Evolutionary conservation across 179 eudicot species (phyloP).

Genomic region (Beta lomatogona): DNA sequence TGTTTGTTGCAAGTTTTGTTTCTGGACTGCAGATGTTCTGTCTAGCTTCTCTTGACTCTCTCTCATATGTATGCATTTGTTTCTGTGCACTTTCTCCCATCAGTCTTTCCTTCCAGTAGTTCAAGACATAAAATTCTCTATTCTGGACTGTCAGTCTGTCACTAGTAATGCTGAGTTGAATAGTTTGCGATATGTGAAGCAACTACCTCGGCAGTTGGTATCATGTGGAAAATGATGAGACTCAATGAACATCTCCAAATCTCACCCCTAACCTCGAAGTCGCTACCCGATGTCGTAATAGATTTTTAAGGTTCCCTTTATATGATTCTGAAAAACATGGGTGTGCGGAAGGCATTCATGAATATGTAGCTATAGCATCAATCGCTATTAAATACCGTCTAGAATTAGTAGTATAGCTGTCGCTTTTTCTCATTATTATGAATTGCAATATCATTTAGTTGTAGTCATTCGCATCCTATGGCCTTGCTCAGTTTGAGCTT

Average conservation of each 20-base stretch:
- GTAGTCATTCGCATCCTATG: neutral
- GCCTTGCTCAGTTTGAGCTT: neutral
- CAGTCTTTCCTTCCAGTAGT: neutral
- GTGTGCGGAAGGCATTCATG: neutral
- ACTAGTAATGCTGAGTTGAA: no score
- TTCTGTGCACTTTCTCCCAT: neutral
- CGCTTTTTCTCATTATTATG: neutral
- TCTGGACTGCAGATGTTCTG: neutral
- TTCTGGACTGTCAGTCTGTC: neutral
- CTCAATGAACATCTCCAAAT: neutral
- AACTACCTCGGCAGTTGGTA: no score
- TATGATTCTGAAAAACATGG: neutral
- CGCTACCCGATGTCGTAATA: neutral
- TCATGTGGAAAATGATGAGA: no score
- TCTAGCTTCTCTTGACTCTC: neutral
- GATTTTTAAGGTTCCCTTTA: neutral
- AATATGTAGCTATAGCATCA: neutral
- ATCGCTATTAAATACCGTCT: neutral
- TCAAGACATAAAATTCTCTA: neutral
- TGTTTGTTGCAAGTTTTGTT: neutral
- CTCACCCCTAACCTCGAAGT: neutral
- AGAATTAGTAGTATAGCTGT: neutral
- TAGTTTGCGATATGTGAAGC: no score
- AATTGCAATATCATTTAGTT: neutral
- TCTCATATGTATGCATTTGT: neutral